These are phyloP conservation scores for Brachypodium distachyon DNA, from an alignment of 202 grass and related monocot genomes.

Conservation along the genomic window DNA sequence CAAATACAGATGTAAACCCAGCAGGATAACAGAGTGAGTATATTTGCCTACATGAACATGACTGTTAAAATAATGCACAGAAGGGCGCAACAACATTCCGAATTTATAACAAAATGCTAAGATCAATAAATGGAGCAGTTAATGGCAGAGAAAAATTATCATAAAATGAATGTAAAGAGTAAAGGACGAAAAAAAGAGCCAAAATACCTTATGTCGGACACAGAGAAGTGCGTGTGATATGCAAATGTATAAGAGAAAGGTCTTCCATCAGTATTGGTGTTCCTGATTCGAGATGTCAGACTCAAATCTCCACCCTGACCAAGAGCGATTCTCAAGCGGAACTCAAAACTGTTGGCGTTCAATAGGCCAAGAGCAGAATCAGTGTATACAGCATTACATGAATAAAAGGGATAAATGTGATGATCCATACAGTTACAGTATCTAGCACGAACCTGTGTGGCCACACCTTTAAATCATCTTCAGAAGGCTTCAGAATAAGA, in stretches of 20 bases:
- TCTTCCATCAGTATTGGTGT: slow-evolving; percentile 80
- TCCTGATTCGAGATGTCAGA: slow-evolving; percentile 80
- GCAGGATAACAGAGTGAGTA: neutral
- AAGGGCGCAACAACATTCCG: neutral
- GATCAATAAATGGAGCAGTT: slow-evolving; percentile 1
- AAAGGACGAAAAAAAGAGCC: neutral
- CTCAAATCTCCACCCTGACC: slow-evolving; percentile 67
- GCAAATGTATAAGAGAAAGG: slow-evolving; percentile 80
- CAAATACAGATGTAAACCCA: neutral
- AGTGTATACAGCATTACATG: neutral
- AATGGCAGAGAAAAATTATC: neutral
- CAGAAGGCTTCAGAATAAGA: slow-evolving; percentile 73
- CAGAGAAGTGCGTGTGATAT: slow-evolving; percentile 79
- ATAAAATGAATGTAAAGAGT: neutral
- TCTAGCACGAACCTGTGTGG: slow-evolving; percentile 64
- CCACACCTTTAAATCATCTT: slow-evolving; percentile 84
- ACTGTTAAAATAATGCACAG: neutral
- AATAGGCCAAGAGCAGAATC: neutral
- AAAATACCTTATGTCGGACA: slow-evolving; percentile 80
- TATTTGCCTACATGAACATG: neutral
- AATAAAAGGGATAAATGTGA: neutral
- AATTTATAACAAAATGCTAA: neutral
- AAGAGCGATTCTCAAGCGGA: slow-evolving; percentile 83
- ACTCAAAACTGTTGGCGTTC: slow-evolving; percentile 57
- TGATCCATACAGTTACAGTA: neutral